A percentile compares a stretch with the other conserved stretches of the same genome.
Evolutionary conservation across 1,284 basidiomycete species (phyloP).

Genomic region (Cryptococcus sp.): DNA sequence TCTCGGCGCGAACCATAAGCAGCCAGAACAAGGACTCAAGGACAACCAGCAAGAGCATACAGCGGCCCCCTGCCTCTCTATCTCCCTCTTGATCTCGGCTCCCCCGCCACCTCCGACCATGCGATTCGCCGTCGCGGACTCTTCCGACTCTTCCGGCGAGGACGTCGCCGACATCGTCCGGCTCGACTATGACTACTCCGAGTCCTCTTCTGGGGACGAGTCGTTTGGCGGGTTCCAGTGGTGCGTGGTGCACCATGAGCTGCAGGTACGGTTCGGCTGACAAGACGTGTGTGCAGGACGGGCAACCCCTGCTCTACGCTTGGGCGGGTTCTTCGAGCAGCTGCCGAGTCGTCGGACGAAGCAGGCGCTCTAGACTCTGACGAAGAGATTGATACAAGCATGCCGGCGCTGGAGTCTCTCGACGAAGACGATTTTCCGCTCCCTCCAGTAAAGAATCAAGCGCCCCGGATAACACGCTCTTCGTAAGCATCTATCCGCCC

Average conservation of each 20-base stretch:
- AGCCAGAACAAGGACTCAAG: too few relatives aligned
- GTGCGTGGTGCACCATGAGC: neutral
- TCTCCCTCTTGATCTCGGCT: neutral
- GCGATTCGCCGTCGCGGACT: slow-evolving; percentile 32
- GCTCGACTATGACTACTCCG: slow-evolving; percentile 9
- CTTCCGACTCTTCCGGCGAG: too few relatives aligned
- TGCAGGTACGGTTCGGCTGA: slow-evolving; percentile 6
- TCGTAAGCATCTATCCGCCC: too few relatives aligned
- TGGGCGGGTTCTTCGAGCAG: slow-evolving; percentile 23
- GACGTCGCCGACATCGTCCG: slow-evolving; percentile 21
- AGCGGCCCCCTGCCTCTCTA: neutral
- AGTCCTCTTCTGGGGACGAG: slow-evolving; percentile 12
- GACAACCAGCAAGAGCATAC: neutral
- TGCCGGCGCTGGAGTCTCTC: too few relatives aligned
- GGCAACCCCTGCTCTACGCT: slow-evolving; percentile 16
- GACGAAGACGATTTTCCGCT: too few relatives aligned
- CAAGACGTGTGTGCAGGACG: slow-evolving; percentile 1
- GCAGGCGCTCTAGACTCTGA: slow-evolving; percentile 29
- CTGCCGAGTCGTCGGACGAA: slow-evolving; percentile 21
- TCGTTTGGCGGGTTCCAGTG: slow-evolving; percentile 2
- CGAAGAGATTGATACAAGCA: slow-evolving; percentile 25
- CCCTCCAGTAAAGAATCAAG: too few relatives aligned
- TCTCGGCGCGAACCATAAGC: too few relatives aligned
- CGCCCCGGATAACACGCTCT: too few relatives aligned
- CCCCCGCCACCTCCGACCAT: slow-evolving; percentile 10